A percentile compares a stretch with the other conserved stretches of the same genome.
Conservation (phyloP, 495 filamentous ascomycete genomes). For the Podospora didyma region DNA sequence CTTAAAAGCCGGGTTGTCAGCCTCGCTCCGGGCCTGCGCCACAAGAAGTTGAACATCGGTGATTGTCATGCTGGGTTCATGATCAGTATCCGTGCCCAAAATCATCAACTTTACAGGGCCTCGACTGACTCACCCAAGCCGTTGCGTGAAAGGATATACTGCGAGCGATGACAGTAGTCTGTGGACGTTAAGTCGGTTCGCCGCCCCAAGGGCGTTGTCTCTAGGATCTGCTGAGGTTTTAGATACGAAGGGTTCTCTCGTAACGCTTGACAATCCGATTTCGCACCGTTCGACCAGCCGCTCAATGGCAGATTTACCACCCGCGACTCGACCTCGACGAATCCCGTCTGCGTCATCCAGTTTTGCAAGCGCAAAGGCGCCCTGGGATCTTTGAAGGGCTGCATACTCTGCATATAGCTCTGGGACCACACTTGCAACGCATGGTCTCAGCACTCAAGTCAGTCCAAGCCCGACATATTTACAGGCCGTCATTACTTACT, state of each 20-base stretch:
- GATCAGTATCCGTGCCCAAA: conserved; percentile 29
- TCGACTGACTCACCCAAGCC: conserved; percentile 33
- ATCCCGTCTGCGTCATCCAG: conserved; percentile 64
- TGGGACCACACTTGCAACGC: conserved; percentile 72
- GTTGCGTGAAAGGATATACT: conserved; percentile 56
- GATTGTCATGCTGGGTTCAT: conserved; percentile 52
- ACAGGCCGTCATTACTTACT: conserved; percentile 28
- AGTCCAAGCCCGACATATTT: background rate
- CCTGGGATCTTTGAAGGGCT: conserved; percentile 66
- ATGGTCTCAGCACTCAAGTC: conserved; percentile 42
- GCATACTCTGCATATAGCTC: conserved; percentile 60
- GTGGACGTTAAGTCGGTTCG: conserved; percentile 58
- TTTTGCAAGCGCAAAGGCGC: conserved; percentile 59
- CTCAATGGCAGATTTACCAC: conserved; percentile 71
- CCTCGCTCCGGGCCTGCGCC: conserved; percentile 62
- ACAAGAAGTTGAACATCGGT: conserved; percentile 62
- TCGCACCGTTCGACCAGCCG: conserved; percentile 68
- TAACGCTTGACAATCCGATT: conserved; percentile 7
- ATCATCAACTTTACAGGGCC: conserved; percentile 4
- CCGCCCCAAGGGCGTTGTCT: conserved; percentile 57
- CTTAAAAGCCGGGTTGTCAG: conserved; percentile 60
- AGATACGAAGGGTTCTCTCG: background rate
- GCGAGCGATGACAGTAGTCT: conserved; percentile 58
- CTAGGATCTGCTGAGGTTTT: conserved; percentile 48
- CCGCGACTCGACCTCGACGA: conserved; percentile 64